These are phyloP conservation scores for Colletotrichum limetticola DNA, from an alignment of 2,329 filamentous ascomycete genomes.

Conservation along the genomic window DNA sequence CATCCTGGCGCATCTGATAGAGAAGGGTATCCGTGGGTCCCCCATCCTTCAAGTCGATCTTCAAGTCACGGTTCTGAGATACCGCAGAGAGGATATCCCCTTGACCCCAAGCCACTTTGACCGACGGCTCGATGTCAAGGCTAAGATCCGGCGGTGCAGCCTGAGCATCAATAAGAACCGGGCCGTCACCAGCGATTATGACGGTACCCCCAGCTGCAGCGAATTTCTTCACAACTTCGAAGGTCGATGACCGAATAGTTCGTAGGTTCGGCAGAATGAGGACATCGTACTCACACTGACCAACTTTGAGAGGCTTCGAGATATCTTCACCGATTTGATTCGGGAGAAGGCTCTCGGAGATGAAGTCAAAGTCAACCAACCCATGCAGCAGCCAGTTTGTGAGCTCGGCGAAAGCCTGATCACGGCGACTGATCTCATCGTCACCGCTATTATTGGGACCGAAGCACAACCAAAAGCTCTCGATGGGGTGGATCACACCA, in stretches of 20 bases:
- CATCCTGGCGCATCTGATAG: constrained; percentile 45
- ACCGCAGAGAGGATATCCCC: background rate
- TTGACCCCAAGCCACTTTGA: constrained; percentile 1
- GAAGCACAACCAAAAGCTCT: constrained; percentile 46
- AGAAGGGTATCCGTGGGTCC: constrained; percentile 36
- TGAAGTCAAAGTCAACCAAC: constrained; percentile 47
- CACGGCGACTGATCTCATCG: constrained; percentile 39
- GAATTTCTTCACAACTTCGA: constrained; percentile 40
- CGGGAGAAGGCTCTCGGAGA: constrained; percentile 44
- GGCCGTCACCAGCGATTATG: constrained; percentile 6
- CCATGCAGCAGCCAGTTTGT: constrained; percentile 31
- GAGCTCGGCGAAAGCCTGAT: constrained; percentile 40
- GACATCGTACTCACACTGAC: constrained; percentile 43
- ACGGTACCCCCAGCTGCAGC: constrained; percentile 25
- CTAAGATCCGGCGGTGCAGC: background rate
- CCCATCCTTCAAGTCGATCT: background rate
- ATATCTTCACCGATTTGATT: constrained; percentile 31
- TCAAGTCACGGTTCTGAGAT: background rate
- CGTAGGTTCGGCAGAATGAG: constrained; percentile 44
- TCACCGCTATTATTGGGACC: constrained; percentile 40
- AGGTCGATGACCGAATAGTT: constrained; percentile 44
- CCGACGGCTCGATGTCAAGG: background rate
- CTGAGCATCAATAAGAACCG: constrained; percentile 13
- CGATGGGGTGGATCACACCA: constrained; percentile 46
- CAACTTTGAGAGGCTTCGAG: constrained; percentile 37